Base-by-base conservation (phyloP, 2,329 filamentous ascomycete genomes). In the Fusarium sp. region DNA sequence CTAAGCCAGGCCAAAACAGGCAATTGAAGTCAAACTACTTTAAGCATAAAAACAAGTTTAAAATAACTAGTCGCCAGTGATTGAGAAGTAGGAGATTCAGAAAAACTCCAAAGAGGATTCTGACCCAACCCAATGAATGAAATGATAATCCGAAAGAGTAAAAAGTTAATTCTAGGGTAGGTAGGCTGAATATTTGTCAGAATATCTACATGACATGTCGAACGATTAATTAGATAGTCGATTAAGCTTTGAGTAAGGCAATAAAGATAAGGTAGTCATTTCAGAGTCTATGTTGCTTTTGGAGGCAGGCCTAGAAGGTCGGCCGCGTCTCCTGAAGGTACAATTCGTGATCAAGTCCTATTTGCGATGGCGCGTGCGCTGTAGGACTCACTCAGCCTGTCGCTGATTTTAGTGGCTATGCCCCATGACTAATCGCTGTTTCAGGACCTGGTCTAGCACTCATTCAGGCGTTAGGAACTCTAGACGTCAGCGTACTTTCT, bases 301-400 rank as follows among this genome's bases (percentile, higher is more conserved):
- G 14, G 6, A 9, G 0, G 17, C 3, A 7, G 10, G 7, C 10
- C 20, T n/a, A 49, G 7, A 18, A n/a, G 6, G 6, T 18, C 1
- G 3, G 2, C 31, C 14, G 0, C 1, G n/a, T 13, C 1, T 31
- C n/a, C 1, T 17, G 20, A 48, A 0, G 17, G 7, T 6, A 13
- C 7, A 49, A 18, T 49, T 5, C 22, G 0, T 18, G 12, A 13
- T 0, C 1, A 48, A 51, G 48, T 51, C 48, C 48, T 51, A 20
- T 17, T 0, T 18, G 3, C 0, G 20, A n/a, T 48, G 47, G 47
- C 1, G 28, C 7, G 28, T 31, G 28, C 28, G 15, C 47, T 31
- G 22, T 31, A 49, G 28, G 47, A 49, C 28, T 49, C 47, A n/a
- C 6, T 6, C 0, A n/a, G 22, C 47, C 10, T 7, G 3, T 31